phyloP scores from a whole-genome alignment of 1,139 yeast species.

The Pichia sp. region DNA sequence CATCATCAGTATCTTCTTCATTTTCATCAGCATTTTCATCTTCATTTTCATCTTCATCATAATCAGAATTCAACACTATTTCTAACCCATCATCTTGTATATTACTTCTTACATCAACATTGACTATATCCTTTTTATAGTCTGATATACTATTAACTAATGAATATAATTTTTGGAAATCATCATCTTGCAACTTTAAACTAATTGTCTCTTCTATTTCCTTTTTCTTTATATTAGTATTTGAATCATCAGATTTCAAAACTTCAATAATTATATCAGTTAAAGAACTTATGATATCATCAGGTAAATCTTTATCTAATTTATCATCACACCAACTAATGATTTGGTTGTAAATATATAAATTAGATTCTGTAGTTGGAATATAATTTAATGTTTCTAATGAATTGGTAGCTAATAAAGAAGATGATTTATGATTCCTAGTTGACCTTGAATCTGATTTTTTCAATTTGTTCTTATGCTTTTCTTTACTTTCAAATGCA shows the following conservation, averaged over 20 bases:
- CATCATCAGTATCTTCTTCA: constrained; percentile 3
- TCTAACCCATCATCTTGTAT: constrained; percentile 35
- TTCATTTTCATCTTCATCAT: constrained; percentile 29
- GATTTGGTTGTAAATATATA: constrained; percentile 39
- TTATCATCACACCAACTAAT: constrained; percentile 43
- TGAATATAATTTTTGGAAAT: constrained; percentile 48
- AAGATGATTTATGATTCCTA: constrained; percentile 5
- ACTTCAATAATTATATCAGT: constrained; percentile 64
- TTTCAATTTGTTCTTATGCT: constrained; percentile 5
- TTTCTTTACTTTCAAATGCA: constrained; percentile 4
- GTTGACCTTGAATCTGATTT: not conserved
- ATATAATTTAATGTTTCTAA: constrained; percentile 41
- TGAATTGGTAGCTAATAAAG: constrained; percentile 29
- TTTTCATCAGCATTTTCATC: constrained; percentile 23
- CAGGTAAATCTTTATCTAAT: constrained; percentile 52
- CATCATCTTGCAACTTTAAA: constrained; percentile 36
- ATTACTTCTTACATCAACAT: constrained; percentile 24
- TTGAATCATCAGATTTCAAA: constrained; percentile 44
- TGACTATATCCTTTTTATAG: constrained; percentile 30
- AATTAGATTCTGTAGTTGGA: constrained; percentile 46
- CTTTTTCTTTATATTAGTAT: constrained; percentile 33
- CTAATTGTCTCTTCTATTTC: constrained; percentile 46
- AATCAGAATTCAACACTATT: constrained; percentile 40
- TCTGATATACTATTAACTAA: constrained; percentile 55
- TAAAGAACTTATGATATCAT: constrained; percentile 47